Evolutionary conservation across 371 early-diverging fungal species (phyloP).

Genomic region (Haplosporangium sp.): DNA sequence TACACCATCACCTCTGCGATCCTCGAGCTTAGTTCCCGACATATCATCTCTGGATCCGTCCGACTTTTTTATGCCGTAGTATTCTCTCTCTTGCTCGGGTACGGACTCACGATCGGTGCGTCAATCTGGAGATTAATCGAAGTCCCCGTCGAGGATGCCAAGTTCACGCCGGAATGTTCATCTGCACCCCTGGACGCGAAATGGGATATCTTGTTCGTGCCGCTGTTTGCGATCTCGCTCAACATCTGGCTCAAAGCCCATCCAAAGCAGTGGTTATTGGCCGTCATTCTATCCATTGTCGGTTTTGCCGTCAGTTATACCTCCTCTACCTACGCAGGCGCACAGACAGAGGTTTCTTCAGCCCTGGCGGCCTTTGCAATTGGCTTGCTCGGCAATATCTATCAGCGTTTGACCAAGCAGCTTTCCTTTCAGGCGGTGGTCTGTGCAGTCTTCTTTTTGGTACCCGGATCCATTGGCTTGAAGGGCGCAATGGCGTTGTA

Average conservation of each 20-base stretch:
- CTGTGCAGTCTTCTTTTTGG: constrained; percentile 68
- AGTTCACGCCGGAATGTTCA: constrained; percentile 28
- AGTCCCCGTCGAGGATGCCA: constrained; percentile 29
- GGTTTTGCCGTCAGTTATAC: constrained; percentile 41
- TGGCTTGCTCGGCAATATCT: constrained; percentile 67
- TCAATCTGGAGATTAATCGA: constrained; percentile 59
- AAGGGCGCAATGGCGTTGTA: constrained; percentile 52
- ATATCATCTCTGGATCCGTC: constrained; percentile 83
- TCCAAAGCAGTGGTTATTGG: constrained; percentile 54
- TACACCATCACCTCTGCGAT: constrained; percentile 76
- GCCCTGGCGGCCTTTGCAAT: constrained; percentile 69
- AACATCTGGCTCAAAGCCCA: constrained; percentile 57
- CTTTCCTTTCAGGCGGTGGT: constrained; percentile 70
- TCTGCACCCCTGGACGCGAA: constrained; percentile 19
- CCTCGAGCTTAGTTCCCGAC: constrained; percentile 85
- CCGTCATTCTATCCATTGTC: constrained; percentile 37
- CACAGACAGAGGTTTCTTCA: constrained; percentile 54
- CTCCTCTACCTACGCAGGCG: constrained; percentile 25
- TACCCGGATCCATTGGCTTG: constrained; percentile 68
- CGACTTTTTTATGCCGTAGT: constrained; percentile 84
- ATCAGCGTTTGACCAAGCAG: constrained; percentile 63
- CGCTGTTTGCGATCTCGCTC: constrained; percentile 53
- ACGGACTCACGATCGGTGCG: constrained; percentile 80
- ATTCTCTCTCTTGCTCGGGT: constrained; percentile 77
- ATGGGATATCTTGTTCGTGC: constrained; percentile 53